Base-by-base conservation (phyloP, 768 basidiomycete species). In the Sistotremastrum niveocremeum region DNA sequence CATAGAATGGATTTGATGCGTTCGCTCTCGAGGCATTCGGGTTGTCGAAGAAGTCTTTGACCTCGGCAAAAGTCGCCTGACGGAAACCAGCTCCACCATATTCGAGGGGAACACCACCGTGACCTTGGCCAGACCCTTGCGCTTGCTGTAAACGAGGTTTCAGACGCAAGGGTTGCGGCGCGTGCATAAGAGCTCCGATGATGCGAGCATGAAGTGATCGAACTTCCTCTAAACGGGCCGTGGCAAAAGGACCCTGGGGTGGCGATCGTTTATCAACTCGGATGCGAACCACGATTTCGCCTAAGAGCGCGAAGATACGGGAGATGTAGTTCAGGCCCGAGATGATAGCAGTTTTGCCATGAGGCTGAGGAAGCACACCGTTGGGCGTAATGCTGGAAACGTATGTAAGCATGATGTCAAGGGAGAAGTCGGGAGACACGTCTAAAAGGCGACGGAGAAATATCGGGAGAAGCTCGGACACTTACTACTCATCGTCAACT, bases 31-130 rank as follows among this genome's bases (percentile, higher is more conserved):
- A 84, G 6, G 86, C 86, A 51, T 88, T 84, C 8, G 90, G 89
- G 55, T 93, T 86, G 52, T 89, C 81, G 59, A 93, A 94, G 59
- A 90, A 87, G 59, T 88, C 83, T 57, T 84, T 84, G 51, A 94
- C 81, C 62, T 90, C 85, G 2, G 80, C 81, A 51, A 88, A 86
- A 2, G 90, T 88, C 6, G 80, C 79, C 61, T 86, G 81, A 33
- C 79, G 69, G 67, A 86, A 90, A 7, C 77, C 79, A 34, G 77
- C 75, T 29, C 79, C 81, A 5, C 77, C 74, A 50, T 71, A 80
- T 50, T 84, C 82, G 8, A 71, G 63, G 4, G 74, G 70, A 41
- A 75, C 59, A 47, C 72, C 73, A 31, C 65, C 59, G 49, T 69
- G 70, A 7, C 67, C 61, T 46, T 69, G 73, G 20, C 20, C 20